Evolutionary conservation across 2,329 filamentous ascomycete species (phyloP).

Genomic region (Verticillium zaregamsianum): DNA sequence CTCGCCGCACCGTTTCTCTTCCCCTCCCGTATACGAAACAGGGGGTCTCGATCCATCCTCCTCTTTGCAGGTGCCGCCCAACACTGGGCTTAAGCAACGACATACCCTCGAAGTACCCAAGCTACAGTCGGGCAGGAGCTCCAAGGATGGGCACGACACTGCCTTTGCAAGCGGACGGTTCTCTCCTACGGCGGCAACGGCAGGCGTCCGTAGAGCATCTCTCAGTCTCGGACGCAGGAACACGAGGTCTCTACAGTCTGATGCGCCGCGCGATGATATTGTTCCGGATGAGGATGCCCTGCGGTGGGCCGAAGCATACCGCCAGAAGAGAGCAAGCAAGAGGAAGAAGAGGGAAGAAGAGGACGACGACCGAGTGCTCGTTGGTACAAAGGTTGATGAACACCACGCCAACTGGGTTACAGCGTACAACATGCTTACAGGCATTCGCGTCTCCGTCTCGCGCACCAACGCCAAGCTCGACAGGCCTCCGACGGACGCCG

Average conservation of each 20-base stretch:
- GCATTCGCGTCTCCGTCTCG: slow-evolving; percentile 94
- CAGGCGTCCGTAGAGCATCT: slow-evolving; percentile 70
- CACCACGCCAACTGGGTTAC: slow-evolving; percentile 96
- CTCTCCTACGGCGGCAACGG: slow-evolving; percentile 59
- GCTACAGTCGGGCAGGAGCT: slow-evolving; percentile 57
- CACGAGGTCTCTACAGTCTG: slow-evolving; percentile 82
- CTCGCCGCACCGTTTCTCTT: slow-evolving; percentile 58
- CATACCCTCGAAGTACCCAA: slow-evolving; percentile 88
- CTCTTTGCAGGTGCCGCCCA: slow-evolving; percentile 49
- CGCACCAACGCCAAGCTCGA: slow-evolving; percentile 96
- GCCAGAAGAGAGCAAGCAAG: slow-evolving; percentile 87
- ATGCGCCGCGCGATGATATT: slow-evolving; percentile 77
- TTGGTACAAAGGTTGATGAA: slow-evolving; percentile 97
- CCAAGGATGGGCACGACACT: slow-evolving; percentile 67
- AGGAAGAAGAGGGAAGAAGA: slow-evolving; percentile 77
- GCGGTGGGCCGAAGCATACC: slow-evolving; percentile 88
- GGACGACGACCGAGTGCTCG: slow-evolving; percentile 89
- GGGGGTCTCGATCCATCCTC: slow-evolving; percentile 30
- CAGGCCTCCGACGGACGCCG: slow-evolving; percentile 79
- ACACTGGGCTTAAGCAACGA: slow-evolving; percentile 67
- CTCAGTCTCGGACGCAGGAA: slow-evolving; percentile 74
- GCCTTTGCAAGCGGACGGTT: slow-evolving; percentile 74
- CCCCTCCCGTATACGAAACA: slow-evolving; percentile 53
- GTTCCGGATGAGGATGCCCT: slow-evolving; percentile 85
- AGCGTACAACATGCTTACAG: slow-evolving; percentile 99